Conservation (phyloP, 2,329 filamentous ascomycete genomes). For the Tolypocladium endophyticum region DNA sequence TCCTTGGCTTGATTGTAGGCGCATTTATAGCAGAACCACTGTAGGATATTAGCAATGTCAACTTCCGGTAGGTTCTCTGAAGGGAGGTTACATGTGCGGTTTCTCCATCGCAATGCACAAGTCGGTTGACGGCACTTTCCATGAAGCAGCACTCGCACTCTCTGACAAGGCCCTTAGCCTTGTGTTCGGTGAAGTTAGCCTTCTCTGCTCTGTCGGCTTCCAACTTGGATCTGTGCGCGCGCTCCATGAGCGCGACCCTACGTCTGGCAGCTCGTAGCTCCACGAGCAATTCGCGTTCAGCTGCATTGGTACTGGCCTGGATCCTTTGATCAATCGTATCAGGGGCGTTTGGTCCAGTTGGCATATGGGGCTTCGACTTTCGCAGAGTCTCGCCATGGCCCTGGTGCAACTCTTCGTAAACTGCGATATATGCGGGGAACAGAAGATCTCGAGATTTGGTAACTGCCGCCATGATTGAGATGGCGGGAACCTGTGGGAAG, state of each 20-base stretch:
- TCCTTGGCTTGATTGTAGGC: conserved; percentile 54
- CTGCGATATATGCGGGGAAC: background rate
- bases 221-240: conserved; percentile 19
- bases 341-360: background rate
- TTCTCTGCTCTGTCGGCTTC: conserved; percentile 21
- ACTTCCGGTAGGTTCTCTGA: too few relatives aligned
- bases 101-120: conserved; percentile 55
- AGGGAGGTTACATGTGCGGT: conserved; percentile 33
- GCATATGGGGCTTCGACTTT: background rate
- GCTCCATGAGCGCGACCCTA: background rate
- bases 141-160: conserved; percentile 69
- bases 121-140: conserved; percentile 54
- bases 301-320: background rate
- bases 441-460: background rate
- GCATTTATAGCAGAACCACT: conserved; percentile 61
- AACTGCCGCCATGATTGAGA: background rate
- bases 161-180: conserved; percentile 38
- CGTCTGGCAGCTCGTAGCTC: conserved; percentile 12
- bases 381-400: background rate
- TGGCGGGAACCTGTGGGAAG: background rate
- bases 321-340: conserved; percentile 4
- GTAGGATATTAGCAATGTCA: conserved; percentile 4
- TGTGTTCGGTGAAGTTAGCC: conserved; percentile 29
- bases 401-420: background rate
- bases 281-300: conserved; percentile 5